phyloP scores from a whole-genome alignment of 257 asterid species.

The Solanum lignicaule region DNA sequence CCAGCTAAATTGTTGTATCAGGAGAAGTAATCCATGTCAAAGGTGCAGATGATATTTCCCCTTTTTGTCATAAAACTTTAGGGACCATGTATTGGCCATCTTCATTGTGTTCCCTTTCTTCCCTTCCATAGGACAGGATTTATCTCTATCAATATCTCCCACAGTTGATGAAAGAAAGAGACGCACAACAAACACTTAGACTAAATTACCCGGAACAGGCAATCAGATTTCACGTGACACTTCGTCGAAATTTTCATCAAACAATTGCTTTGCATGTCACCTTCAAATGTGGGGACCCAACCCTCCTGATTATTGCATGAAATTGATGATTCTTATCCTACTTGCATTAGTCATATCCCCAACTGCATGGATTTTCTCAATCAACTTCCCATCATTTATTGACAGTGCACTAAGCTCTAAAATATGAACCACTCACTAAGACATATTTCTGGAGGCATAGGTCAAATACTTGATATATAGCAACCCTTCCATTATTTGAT shows the following conservation, averaged over 20 bases:
- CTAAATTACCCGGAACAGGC: slow-evolving; percentile 11
- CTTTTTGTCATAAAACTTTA: slow-evolving; percentile 3
- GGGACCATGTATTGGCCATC: slow-evolving; percentile 32
- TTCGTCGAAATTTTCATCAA: background rate
- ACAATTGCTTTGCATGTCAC: slow-evolving; percentile 1
- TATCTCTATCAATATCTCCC: slow-evolving; percentile 28
- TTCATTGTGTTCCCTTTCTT: slow-evolving; percentile 36
- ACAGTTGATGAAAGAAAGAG: slow-evolving; percentile 8
- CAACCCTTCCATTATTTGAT: background rate
- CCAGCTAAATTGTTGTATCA: slow-evolving; percentile 13
- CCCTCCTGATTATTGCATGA: background rate
- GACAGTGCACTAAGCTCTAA: background rate
- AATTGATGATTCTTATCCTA: background rate
- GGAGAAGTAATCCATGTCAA: background rate
- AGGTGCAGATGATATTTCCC: slow-evolving; percentile 3
- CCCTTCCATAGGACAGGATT: slow-evolving; percentile 47
- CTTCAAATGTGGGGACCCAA: background rate
- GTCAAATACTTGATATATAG: background rate
- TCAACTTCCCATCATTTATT: background rate
- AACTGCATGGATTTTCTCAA: slow-evolving; percentile 1
- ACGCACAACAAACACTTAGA: background rate
- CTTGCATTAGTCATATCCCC: background rate
- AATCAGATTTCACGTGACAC: slow-evolving; percentile 23
- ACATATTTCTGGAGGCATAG: background rate
- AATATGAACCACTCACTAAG: background rate